Evolutionary conservation across 2,329 filamentous ascomycete species (phyloP), one percentile per base, ranked within the genome.

Genomic region (Graphilbum ipis-grandicollis): DNA sequence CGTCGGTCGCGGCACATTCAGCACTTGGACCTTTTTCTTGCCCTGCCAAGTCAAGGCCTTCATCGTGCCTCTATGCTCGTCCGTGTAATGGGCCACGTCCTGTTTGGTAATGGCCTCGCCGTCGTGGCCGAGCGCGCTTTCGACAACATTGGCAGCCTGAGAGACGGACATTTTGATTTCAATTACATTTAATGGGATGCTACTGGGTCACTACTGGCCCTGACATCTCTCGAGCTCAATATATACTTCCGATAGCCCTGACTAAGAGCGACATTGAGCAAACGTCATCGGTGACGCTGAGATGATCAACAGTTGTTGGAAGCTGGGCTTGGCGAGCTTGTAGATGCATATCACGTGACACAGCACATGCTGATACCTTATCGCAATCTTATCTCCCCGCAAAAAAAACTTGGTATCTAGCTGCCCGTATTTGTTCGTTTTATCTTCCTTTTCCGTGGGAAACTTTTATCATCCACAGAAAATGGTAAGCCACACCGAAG

Each of bases 41-140:
- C 80, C 79, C 56, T 79, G 73, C 84, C 84, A 93, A 2, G 69
- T 70, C 13, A 92, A 57, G 0, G 84, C 85, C 54, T 82, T 79
- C 79, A 93, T 90, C 21, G 21, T 23, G 21, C 21, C 21, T 23
- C 21, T 23, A 10, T 23, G 6, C 21, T 23, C 14, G 57, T 78
- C 47, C 75, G 68, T 23, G 54, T 79, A 80, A 45, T 75, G 75
- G 41, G 68, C 60, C 34, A 88, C 62, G 49, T 90, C 75, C 43
- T 88, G 81, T 14, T 65, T 58, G 1, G 72, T 79, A 7, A 13
- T 5, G 7, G 10, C 5, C 7, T 28, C 26, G 21, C 21, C 6
- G 10, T 23, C 21, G 21, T 5, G 21, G 21, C 21, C 21, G 21
- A 23, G 21, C 5, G 10, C 21, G 21, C 21, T 23, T 10, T 23